Percentiles rank a stretch among this genome's conserved stretches.
These are phyloP conservation scores for Fusarium tjaetaba DNA, from an alignment of 2,329 filamentous ascomycete species.

Conservation along the genomic window DNA sequence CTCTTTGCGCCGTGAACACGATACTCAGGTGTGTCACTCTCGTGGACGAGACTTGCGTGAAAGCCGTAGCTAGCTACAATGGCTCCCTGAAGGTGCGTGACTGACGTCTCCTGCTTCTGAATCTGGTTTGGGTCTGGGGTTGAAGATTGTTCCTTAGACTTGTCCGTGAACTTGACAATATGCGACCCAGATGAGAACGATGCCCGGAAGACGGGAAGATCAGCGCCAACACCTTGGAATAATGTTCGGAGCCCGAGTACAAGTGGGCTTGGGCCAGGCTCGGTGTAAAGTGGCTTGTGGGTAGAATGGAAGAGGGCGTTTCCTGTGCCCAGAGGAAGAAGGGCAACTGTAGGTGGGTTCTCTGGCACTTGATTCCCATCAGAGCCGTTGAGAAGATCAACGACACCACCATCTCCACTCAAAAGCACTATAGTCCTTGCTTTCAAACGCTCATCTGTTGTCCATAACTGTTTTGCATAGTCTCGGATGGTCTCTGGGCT, in stretches of 20 bases:
- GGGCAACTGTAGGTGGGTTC: constrained; percentile 56
- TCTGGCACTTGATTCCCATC: constrained; percentile 33
- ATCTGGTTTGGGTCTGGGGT: constrained; percentile 17
- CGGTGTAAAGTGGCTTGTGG: constrained; percentile 65
- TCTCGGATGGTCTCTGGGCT: constrained; percentile 71
- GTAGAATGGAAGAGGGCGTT: constrained; percentile 72
- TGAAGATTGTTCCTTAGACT: background rate
- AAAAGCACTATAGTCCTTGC: constrained; percentile 74
- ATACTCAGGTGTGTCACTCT: constrained; percentile 87
- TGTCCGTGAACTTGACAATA: constrained; percentile 53
- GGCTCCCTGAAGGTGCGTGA: constrained; percentile 70
- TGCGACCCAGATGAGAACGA: constrained; percentile 68
- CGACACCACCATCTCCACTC: constrained; percentile 86
- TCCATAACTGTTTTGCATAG: constrained; percentile 60
- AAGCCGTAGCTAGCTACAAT: constrained; percentile 92
- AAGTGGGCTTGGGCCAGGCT: constrained; percentile 52
- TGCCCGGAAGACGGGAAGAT: constrained; percentile 71
- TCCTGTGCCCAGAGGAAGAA: constrained; percentile 71
- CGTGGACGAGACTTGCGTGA: constrained; percentile 87
- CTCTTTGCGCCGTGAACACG: constrained; percentile 79
- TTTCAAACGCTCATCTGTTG: constrained; percentile 47
- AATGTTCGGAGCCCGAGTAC: constrained; percentile 66
- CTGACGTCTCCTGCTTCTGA: constrained; percentile 46
- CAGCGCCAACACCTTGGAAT: constrained; percentile 62
- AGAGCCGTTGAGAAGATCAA: constrained; percentile 80